Base-by-base conservation (phyloP, 345 rosid genomes). In the Linum usitatissimum region DNA sequence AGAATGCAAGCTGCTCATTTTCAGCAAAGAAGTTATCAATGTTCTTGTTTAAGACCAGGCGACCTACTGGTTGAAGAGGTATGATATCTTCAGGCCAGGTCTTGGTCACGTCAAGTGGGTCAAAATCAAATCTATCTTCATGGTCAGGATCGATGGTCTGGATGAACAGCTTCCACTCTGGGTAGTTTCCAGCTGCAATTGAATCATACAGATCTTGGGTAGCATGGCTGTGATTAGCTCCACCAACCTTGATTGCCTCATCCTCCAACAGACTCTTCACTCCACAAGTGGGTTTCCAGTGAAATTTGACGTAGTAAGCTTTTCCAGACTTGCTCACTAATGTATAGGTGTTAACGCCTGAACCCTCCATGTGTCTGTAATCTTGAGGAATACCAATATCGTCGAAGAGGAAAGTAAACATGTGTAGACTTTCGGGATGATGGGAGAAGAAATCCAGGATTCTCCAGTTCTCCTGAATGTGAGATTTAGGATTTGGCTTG, bases 271-370 rank as follows among this genome's bases (percentile, higher is more conserved):
- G 61, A 67, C 83, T 81, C 68, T 87, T 84, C 34, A 93, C 79
- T 48, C 96, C 97, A 71, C 97, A 93, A 75, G 95, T 87, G 3
- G 99, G 97, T 66, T 80, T 93, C 99, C 99, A 93, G 70, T 93
- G 99, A 64, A 93, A 93, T 63, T 90, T 87, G 66, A 90, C 99
- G 60, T 83, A 90, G 68, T 81, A 75, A 23, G 84, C 82, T 76
- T 82, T 87, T n/a, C 95, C 99, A 38, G 87, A 86, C 77, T 90
- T 93, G 90, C 82, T 83, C 74, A 93, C 81, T 40, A 93, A 76
- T 45, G 79, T 73, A 64, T 86, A 93, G 57, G 99, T 88, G 83
- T 93, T 83, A 59, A 93, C 99, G 10, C 97, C 95, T 10, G 69
- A 67, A 53, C 99, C 99, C 2, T 87, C 97, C 97, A 90, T 92